A percentile compares a stretch with the other conserved stretches of the same genome.
phyloP scores from a whole-genome alignment of 2,329 filamentous ascomycete genomes.

The Periconia sp. region DNA sequence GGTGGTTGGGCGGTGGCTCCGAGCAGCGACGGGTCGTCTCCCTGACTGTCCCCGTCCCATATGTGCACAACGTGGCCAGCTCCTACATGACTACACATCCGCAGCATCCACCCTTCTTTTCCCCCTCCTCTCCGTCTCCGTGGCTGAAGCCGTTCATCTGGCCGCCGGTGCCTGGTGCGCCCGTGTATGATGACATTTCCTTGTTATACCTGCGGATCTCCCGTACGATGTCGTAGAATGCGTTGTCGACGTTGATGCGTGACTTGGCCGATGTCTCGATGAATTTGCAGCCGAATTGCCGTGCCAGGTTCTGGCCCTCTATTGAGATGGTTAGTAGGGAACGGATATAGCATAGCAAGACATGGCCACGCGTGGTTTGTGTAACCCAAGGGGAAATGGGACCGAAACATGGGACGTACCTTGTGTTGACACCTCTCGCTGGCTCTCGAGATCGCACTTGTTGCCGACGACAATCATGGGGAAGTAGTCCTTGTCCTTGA shows the following conservation, averaged over 20 bases:
- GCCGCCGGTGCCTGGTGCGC: constrained; percentile 58
- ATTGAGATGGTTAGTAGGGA: constrained; percentile 25
- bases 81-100: constrained; percentile 81
- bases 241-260: constrained; percentile 96
- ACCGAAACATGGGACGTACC: constrained; percentile 59
- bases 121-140: constrained; percentile 72
- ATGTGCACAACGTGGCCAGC: constrained; percentile 11
- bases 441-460: constrained; percentile 96
- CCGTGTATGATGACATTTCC: constrained; percentile 88
- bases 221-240: constrained; percentile 97
- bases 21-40: constrained; percentile 22
- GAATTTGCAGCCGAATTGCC: constrained; percentile 93
- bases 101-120: constrained; percentile 72
- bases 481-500: constrained; percentile 99
- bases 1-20: constrained; percentile 24
- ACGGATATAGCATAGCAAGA: not conserved
- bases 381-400: constrained; percentile 5
- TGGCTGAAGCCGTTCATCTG: constrained; percentile 71
- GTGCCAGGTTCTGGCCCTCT: constrained; percentile 90
- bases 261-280: constrained; percentile 99
- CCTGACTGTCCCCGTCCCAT: constrained; percentile 17
- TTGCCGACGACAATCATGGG: constrained; percentile 98
- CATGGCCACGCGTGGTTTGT: not conserved
- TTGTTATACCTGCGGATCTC: constrained; percentile 99
- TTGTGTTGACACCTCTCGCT: constrained; percentile 88